These are phyloP conservation scores for Mycena chlorophos DNA, from an alignment of 768 basidiomycete genomes.

Conservation along the genomic window DNA sequence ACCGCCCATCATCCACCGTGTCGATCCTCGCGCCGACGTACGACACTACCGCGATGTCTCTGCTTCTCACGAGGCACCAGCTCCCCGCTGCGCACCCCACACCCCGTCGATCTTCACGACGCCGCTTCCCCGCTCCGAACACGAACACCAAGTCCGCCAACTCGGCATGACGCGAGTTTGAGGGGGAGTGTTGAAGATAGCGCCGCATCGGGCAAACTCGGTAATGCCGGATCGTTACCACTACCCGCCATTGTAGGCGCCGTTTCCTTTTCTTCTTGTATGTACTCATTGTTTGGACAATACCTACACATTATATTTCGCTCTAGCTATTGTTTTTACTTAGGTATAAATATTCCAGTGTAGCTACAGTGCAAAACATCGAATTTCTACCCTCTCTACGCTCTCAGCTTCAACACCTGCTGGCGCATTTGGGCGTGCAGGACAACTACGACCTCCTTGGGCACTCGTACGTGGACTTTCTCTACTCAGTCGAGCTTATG, in stretches of 20 bases:
- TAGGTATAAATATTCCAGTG: not conserved
- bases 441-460: conserved; percentile 49
- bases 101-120: conserved; percentile 36
- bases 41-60: conserved; percentile 31
- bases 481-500: too few relatives aligned
- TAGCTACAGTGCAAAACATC: not conserved
- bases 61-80: conserved; percentile 12
- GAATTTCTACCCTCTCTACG: not conserved
- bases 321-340: not conserved
- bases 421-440: conserved; percentile 44
- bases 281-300: too few relatives aligned
- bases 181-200: too few relatives aligned
- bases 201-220: too few relatives aligned
- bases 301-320: not conserved
- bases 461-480: conserved; percentile 46
- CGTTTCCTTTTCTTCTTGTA: not conserved
- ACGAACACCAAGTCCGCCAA: conserved; percentile 12
- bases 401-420: conserved; percentile 26
- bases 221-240: too few relatives aligned
- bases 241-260: not conserved
- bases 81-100: conserved; percentile 30
- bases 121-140: conserved; percentile 4
- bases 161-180: conserved; percentile 17
- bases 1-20: conserved; percentile 22
- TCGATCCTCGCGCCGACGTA: conserved; percentile 6